These are phyloP conservation scores for Fusarium napiforme DNA, from an alignment of 2,329 filamentous ascomycete species.

Conservation along the genomic window DNA sequence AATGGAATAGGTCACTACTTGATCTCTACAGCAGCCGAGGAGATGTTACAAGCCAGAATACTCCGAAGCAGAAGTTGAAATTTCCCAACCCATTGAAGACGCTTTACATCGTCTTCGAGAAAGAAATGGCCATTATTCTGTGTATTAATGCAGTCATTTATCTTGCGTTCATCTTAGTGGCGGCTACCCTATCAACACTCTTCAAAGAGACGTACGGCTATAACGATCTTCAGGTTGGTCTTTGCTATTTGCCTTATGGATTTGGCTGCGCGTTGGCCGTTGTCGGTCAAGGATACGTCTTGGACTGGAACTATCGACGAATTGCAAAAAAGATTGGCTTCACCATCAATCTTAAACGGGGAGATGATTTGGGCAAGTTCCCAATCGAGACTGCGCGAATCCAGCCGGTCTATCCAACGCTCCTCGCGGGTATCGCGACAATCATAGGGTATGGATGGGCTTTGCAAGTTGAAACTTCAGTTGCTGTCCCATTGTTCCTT, in stretches of 20 bases:
- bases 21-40: constrained; percentile 58
- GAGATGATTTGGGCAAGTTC: constrained; percentile 61
- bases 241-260: constrained; percentile 67
- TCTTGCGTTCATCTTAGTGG: constrained; percentile 64
- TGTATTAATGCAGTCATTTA: constrained; percentile 66
- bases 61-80: constrained; percentile 55
- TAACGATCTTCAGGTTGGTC: constrained; percentile 61
- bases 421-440: constrained; percentile 64
- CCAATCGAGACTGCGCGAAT: constrained; percentile 67
- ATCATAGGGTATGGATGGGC: constrained; percentile 69
- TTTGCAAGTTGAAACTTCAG: constrained; percentile 59
- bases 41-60: constrained; percentile 49
- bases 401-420: constrained; percentile 63
- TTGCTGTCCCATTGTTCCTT: constrained; percentile 66
- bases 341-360: constrained; percentile 67
- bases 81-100: constrained; percentile 69
- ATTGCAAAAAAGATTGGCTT: constrained; percentile 71
- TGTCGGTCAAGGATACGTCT: constrained; percentile 65
- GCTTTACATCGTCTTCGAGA: constrained; percentile 64
- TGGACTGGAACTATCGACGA: constrained; percentile 77
- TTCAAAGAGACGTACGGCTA: constrained; percentile 64
- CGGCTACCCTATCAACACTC: constrained; percentile 63
- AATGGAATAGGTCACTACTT: constrained; percentile 67
- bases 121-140: constrained; percentile 66
- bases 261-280: constrained; percentile 61